These are phyloP conservation scores for Komagataella phaffii DNA, from an alignment of 805 yeast genomes.

Conservation along the genomic window DNA sequence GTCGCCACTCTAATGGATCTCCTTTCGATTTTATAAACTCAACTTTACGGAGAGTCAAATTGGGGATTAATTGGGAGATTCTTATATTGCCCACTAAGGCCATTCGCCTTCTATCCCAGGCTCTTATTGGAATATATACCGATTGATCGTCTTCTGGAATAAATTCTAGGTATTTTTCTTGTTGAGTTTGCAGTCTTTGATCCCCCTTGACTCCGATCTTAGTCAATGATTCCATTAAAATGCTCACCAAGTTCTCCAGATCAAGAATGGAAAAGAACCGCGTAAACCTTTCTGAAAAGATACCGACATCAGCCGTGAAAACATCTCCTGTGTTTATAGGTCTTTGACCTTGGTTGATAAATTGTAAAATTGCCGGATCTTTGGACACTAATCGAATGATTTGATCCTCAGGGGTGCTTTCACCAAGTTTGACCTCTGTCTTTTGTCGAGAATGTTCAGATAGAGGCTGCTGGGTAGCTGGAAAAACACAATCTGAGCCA, in stretches of 20 bases:
- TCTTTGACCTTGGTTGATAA: conserved; percentile 14
- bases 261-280: conserved; percentile 35
- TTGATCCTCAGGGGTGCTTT: conserved; percentile 16
- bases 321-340: conserved; percentile 6
- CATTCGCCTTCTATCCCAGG: conserved; percentile 30
- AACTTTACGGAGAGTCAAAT: conserved; percentile 28
- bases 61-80: conserved; percentile 24
- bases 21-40: conserved; percentile 44
- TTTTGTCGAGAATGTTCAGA: conserved; percentile 22
- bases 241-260: conserved; percentile 26
- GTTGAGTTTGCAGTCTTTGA: neutral
- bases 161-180: conserved; percentile 1
- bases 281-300: conserved; percentile 32
- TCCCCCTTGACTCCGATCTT: conserved; percentile 23
- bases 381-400: conserved; percentile 25
- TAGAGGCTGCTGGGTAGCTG: conserved; percentile 28
- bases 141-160: neutral
- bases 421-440: conserved; percentile 10
- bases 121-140: conserved; percentile 17
- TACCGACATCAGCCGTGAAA: conserved; percentile 10
- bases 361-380: conserved; percentile 40
- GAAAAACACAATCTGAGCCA: conserved; percentile 6
- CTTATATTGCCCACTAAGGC: conserved; percentile 32
- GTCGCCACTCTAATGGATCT: conserved; percentile 67
- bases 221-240: conserved; percentile 26